Evolutionary conservation across 1,284 basidiomycete genomes (phyloP), one percentile per base, ranked within the genome.

Genomic region (Malassezia caprae): DNA sequence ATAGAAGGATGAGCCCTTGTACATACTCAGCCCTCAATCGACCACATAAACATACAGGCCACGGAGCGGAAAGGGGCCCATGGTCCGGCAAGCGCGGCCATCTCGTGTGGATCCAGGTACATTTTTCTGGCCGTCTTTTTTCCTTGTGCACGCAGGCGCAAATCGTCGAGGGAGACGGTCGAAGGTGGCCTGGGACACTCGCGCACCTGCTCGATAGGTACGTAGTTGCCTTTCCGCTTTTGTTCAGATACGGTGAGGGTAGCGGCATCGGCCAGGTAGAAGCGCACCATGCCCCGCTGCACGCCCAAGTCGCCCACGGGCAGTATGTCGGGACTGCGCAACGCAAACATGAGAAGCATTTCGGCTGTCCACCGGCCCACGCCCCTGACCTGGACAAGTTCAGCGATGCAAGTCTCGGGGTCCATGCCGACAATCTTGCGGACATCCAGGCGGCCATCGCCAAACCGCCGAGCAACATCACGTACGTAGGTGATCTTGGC

Each of bases 331-430:
- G 69, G 66, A 35, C 59, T 60, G 40, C 69, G 62, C 56, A 72
- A 56, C 13, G 71, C 69, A 50, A 73, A 73, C 63, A 73, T 72
- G 28, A 73, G 60, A 15, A 71, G 58, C 71, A 73, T 73, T 52
- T 73, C 63, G 40, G 67, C 68, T 11, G 71, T 72, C 69, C 71
- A 73, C 27, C 59, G 50, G n/a, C 69, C 69, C 2, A 73, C 71
- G 11, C 69, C 69, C 47, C 68, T 71, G 53, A 65, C 61, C 47
- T 68, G 60, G 30, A 61, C 61, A 6, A 73, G 63, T 53, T 66
- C 62, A 13, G 49, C 53, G 31, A 73, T 53, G 40, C 64, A 63
- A 4, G 67, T 62, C 43, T 72, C 65, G 31, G 69, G 67, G 34
- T 61, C 56, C 34, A 69, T 44, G 19, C 52, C 53, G 1, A 69